A percentile compares a stretch with the other conserved stretches of the same genome.
phyloP scores from a whole-genome alignment of 2,329 filamentous ascomycete genomes.

The Aspergillus puulaauensis region DNA sequence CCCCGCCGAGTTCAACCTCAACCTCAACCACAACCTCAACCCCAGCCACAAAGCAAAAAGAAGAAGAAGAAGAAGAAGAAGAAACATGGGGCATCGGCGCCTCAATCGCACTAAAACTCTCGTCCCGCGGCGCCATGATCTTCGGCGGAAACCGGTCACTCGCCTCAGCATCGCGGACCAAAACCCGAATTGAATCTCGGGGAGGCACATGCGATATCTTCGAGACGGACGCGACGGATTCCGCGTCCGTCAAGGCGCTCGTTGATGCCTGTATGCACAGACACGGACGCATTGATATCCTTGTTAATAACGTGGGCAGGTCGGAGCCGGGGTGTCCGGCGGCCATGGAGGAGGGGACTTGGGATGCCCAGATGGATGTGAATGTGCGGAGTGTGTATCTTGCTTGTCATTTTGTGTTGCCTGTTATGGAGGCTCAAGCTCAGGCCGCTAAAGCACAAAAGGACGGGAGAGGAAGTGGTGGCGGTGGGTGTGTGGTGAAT shows the following conservation, averaged over 20 bases:
- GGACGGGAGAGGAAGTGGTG: no score
- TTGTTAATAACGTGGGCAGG: conserved; percentile 62
- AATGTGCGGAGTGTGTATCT: conserved; percentile 59
- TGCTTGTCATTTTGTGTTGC: conserved; percentile 43
- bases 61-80: conserved; percentile 7
- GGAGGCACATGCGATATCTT: conserved; percentile 42
- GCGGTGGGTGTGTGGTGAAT: conserved; percentile 47
- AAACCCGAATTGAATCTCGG: neutral
- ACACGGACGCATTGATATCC: conserved; percentile 58
- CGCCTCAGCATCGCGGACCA: conserved; percentile 15
- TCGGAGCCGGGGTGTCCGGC: conserved; percentile 55
- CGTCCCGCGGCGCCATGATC: conserved; percentile 49
- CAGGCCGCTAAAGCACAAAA: conserved; percentile 5
- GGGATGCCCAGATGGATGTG: conserved; percentile 55
- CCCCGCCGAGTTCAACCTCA: conserved; percentile 7
- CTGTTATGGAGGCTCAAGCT: conserved; percentile 24
- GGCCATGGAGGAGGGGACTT: conserved; percentile 48
- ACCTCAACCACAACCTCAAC: no score
- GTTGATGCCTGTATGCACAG: conserved; percentile 53
- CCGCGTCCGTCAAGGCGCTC: conserved; percentile 51
- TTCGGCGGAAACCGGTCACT: conserved; percentile 53
- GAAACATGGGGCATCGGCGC: conserved; percentile 52
- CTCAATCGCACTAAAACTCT: conserved; percentile 50
- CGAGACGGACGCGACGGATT: conserved; percentile 54
- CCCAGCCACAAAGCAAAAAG: no score